Base-by-base conservation (phyloP, 805 yeast species). In the Hanseniaspora occidentalis region DNA sequence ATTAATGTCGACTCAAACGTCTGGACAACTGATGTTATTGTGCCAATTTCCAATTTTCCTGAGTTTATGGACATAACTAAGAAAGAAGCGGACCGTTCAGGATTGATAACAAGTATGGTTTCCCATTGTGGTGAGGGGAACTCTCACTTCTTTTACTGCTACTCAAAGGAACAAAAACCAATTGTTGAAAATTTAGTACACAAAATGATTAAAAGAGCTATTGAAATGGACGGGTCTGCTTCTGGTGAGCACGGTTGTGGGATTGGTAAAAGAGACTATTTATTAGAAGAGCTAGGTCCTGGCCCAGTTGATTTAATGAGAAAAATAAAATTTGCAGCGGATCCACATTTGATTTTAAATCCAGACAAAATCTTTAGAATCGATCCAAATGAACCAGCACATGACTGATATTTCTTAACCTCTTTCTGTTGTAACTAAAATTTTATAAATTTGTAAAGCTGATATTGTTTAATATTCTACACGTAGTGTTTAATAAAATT, bases 161-260 rank as follows among this genome's bases (percentile, higher is more conserved):
- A 76, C 56, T 68, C 66, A 36, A 73, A 74, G 0, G 69, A 70
- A 17, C 71, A 75, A 47, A 50, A 62, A 16, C 58, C 61, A 1
- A 57, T 56, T 18, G 78, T 75, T 2, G 69, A 71, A 43, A 50
- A 54, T 10, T 50, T 79, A 10, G 77, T 79, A 11, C 67, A 69
- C 21, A 64, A 71, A 38, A 76, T 84, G 80, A 81, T 80, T 37
- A 52, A 67, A 35, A 56, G 77, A 31, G 94, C 89, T 0, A 60
- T 84, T 14, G 69, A 62, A 1, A 70, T 77, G 29, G 94, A 83
- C 40, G 94, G 94, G 1, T 84, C 95, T 1, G 77, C 85, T 48
- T 79, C 86, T 4, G 94, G 94, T 26, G 94, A 84, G 52, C 94
- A 84, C 54, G 95, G 94, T 11, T 73, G 84, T 31, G 95, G 94